These are phyloP conservation scores for Phlyctochytrium bullatum DNA, from an alignment of 192 early-diverging fungal species.

Conservation along the genomic window DNA sequence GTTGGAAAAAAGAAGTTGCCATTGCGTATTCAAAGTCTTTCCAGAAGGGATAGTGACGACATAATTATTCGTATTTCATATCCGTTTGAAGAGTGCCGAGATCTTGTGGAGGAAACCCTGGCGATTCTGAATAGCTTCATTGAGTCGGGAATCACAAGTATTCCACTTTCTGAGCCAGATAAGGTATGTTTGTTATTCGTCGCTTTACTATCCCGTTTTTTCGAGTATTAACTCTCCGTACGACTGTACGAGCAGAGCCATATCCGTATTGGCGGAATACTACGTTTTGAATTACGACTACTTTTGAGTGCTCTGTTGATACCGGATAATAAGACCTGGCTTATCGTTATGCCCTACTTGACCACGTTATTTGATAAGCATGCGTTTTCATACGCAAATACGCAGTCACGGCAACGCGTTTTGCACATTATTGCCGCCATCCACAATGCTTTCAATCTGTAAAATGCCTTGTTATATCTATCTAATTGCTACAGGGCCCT, in stretches of 20 bases:
- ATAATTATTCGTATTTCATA: conserved; percentile 37
- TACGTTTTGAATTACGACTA: conserved; percentile 35
- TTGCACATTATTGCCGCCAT: conserved; percentile 34
- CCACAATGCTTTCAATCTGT: conserved; percentile 35
- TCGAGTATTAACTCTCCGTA: not conserved
- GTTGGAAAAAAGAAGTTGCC: not conserved
- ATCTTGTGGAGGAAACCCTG: conserved; percentile 38
- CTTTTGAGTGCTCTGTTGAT: conserved; percentile 37
- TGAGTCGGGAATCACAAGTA: conserved; percentile 31
- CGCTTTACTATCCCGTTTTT: not conserved
- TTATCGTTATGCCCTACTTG: conserved; percentile 31
- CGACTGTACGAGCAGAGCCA: conserved; percentile 27
- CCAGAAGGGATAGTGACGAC: conserved; percentile 13
- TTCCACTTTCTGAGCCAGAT: conserved; percentile 30
- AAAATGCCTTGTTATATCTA: not conserved
- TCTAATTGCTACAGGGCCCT: not conserved
- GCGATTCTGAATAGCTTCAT: conserved; percentile 28
- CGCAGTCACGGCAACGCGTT: conserved; percentile 19
- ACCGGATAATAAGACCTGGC: conserved; percentile 32
- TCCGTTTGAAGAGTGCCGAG: conserved; percentile 35
- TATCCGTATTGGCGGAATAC: conserved; percentile 29
- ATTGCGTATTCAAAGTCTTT: not conserved
- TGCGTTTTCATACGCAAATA: conserved; percentile 23
- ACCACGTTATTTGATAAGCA: conserved; percentile 38
- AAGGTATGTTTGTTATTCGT: conserved; percentile 27